Conservation (phyloP, 2,329 filamentous ascomycete species). For the Emmonsiellopsis sp. region DNA sequence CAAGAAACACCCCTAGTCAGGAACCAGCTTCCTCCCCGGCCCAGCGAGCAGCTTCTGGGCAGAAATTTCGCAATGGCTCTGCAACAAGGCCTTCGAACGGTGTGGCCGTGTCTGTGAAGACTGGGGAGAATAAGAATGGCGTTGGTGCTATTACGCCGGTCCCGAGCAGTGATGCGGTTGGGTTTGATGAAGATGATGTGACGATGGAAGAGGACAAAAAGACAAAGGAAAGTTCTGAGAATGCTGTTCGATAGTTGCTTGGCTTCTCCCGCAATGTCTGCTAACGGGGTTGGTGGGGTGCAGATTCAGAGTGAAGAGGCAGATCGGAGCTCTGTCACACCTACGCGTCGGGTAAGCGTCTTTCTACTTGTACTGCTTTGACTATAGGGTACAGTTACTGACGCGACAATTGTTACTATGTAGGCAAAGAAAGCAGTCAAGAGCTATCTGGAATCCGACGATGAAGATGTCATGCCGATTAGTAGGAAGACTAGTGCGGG, state of each 20-base stretch:
- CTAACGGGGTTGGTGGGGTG: constrained; percentile 32
- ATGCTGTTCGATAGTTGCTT: constrained; percentile 45
- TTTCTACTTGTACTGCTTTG: neutral
- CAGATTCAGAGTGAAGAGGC: constrained; percentile 34
- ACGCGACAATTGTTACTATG: neutral
- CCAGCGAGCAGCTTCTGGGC: neutral
- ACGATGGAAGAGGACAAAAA: constrained; percentile 14
- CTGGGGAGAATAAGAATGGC: constrained; percentile 39
- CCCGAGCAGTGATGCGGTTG: constrained; percentile 68
- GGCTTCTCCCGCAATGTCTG: constrained; percentile 32
- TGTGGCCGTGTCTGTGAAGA: constrained; percentile 33
- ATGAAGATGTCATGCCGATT: constrained; percentile 57
- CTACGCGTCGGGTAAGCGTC: constrained; percentile 62
- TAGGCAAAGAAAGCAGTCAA: constrained; percentile 54
- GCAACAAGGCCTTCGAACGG: constrained; percentile 8
- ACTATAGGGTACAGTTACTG: neutral
- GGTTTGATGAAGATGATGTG: constrained; percentile 56
- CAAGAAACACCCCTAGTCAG: constrained; percentile 11
- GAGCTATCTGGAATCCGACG: constrained; percentile 78
- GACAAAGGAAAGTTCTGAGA: constrained; percentile 35
- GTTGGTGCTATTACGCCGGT: constrained; percentile 55
- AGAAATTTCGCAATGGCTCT: constrained; percentile 3
- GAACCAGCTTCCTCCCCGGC: constrained; percentile 8
- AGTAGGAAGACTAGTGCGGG: constrained; percentile 37
- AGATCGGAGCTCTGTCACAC: constrained; percentile 53